Percentiles rank a stretch among this genome's conserved stretches.
These are phyloP conservation scores for Pseudocercospora eumusae DNA, from an alignment of 2,329 filamentous ascomycete species.

Conservation along the genomic window DNA sequence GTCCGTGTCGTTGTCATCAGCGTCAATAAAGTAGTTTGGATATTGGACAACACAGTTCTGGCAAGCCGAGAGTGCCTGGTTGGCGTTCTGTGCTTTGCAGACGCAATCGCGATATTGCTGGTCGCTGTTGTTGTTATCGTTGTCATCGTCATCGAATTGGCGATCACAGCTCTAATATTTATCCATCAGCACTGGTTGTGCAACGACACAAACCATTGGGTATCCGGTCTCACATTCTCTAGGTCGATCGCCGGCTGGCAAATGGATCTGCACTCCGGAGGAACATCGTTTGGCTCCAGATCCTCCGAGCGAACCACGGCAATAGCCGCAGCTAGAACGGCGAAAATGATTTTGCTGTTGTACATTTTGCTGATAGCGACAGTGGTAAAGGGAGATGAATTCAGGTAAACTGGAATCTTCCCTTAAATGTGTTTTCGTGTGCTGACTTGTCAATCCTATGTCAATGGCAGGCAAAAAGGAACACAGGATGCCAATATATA, in stretches of 20 bases:
- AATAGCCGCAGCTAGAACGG: slow-evolving; percentile 19
- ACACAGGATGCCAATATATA: slow-evolving; percentile 3
- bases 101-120: slow-evolving; percentile 22
- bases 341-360: slow-evolving; percentile 16
- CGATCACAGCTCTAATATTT: slow-evolving; percentile 20
- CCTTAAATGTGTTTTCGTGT: not conserved
- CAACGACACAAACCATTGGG: not conserved
- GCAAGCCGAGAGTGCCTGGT: slow-evolving; percentile 17
- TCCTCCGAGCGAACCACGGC: slow-evolving; percentile 19
- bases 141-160: slow-evolving; percentile 20
- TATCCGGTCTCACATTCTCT: slow-evolving; percentile 13
- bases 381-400: slow-evolving; percentile 4
- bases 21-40: slow-evolving; percentile 17
- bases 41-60: slow-evolving; percentile 16
- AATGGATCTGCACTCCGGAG: slow-evolving; percentile 17
- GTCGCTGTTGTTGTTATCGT: slow-evolving; percentile 12
- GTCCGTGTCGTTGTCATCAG: slow-evolving; percentile 14
- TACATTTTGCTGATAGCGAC: slow-evolving; percentile 19
- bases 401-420: not conserved
- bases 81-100: slow-evolving; percentile 15
- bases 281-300: slow-evolving; percentile 18
- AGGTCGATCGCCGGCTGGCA: slow-evolving; percentile 18
- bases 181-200: not conserved
- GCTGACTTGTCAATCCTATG: not conserved
- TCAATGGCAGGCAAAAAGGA: not conserved